A percentile compares a stretch with the other conserved stretches of the same genome.
Evolutionary conservation across 148 eudicot species (phyloP).

Genomic region (Dysphania ambrosioides): DNA sequence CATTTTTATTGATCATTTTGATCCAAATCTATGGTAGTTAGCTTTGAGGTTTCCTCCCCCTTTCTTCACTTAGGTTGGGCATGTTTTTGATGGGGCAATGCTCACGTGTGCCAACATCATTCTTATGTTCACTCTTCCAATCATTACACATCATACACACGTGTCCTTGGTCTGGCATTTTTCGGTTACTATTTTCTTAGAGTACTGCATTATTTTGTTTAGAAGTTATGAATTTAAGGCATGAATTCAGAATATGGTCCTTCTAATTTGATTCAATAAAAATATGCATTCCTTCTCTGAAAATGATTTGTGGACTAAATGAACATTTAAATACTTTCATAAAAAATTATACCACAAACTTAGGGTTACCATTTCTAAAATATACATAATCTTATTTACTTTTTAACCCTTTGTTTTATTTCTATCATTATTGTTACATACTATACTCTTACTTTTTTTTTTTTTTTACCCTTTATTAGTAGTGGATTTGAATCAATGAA

Average conservation of each 20-base stretch:
- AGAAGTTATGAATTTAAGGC: background rate
- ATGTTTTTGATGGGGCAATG: constrained; percentile 17
- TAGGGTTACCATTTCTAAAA: too few relatives aligned
- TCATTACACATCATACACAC: constrained; percentile 31
- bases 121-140: constrained; percentile 3
- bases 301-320: too few relatives aligned
- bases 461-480: too few relatives aligned
- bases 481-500: too few relatives aligned
- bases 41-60: background rate
- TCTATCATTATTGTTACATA: too few relatives aligned
- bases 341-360: too few relatives aligned
- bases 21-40: constrained; percentile 5
- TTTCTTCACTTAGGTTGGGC: constrained; percentile 13
- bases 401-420: too few relatives aligned
- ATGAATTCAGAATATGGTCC: background rate
- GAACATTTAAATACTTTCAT: too few relatives aligned
- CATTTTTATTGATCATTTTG: background rate
- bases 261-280: too few relatives aligned
- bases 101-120: constrained; percentile 24
- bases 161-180: constrained; percentile 4
- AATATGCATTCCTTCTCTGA: too few relatives aligned
- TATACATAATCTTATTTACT: too few relatives aligned
- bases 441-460: too few relatives aligned
- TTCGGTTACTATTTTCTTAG: background rate
- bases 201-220: background rate